Percentiles rank a stretch among this genome's conserved stretches.
phyloP scores from a whole-genome alignment of 257 asterid genomes.

The Sherardia arvensis region DNA sequence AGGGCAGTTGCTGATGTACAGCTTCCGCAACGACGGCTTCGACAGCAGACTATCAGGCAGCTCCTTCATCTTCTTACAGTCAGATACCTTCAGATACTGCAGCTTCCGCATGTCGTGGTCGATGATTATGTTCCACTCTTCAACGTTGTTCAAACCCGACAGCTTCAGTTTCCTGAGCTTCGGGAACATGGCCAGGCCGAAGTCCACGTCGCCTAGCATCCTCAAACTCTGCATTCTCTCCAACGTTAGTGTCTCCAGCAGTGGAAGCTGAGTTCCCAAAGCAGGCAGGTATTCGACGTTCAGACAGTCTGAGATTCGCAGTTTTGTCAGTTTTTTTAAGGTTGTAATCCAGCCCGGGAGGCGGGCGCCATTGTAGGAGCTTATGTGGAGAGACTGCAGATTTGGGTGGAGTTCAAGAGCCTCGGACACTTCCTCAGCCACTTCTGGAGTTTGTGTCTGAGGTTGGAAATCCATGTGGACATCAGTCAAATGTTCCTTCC shows the following conservation, averaged over 20 bases:
- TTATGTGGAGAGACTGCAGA: slow-evolving; percentile 37
- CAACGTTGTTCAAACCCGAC: slow-evolving; percentile 36
- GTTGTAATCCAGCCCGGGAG: slow-evolving; percentile 49
- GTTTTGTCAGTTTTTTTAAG: slow-evolving; percentile 28
- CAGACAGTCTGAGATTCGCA: slow-evolving; percentile 39
- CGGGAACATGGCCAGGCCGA: slow-evolving; percentile 23
- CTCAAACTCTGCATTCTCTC: slow-evolving; percentile 33
- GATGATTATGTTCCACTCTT: slow-evolving; percentile 32
- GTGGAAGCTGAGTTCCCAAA: slow-evolving; percentile 37
- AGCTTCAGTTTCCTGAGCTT: slow-evolving; percentile 51
- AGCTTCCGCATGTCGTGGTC: neutral
- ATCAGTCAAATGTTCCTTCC: slow-evolving; percentile 30
- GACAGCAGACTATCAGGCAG: slow-evolving; percentile 34
- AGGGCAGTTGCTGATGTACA: slow-evolving; percentile 30
- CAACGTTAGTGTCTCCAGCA: slow-evolving; percentile 34
- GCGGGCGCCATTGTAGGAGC: slow-evolving; percentile 30
- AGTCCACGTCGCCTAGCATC: slow-evolving; percentile 5
- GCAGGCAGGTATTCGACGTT: slow-evolving; percentile 39
- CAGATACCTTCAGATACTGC: neutral
- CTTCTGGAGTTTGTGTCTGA: slow-evolving; percentile 10
- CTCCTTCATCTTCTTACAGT: neutral
- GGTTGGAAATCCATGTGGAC: slow-evolving; percentile 47
- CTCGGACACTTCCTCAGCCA: slow-evolving; percentile 32
- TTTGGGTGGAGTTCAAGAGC: slow-evolving; percentile 34
- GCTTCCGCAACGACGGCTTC: slow-evolving; percentile 21